These are phyloP conservation scores for Solanum commersonii DNA, from an alignment of 257 asterid genomes.

Conservation along the genomic window DNA sequence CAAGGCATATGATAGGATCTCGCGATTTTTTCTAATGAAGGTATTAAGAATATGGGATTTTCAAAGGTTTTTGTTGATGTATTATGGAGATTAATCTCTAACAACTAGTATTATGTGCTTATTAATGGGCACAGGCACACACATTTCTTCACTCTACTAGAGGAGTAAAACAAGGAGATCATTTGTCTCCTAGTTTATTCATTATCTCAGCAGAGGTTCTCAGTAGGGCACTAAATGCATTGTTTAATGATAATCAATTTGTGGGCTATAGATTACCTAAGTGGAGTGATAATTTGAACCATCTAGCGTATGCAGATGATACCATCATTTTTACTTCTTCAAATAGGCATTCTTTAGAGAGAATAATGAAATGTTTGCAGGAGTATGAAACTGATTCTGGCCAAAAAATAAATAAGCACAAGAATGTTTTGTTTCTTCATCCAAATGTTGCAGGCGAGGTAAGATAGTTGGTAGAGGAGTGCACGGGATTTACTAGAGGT, in stretches of 20 bases:
- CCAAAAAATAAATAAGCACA: not conserved
- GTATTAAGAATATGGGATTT: not conserved
- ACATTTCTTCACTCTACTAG: not conserved
- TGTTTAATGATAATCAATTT: no score
- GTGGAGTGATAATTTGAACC: not conserved
- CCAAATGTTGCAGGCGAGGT: not conserved
- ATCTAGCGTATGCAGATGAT: not conserved
- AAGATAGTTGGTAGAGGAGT: not conserved
- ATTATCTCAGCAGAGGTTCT: not conserved
- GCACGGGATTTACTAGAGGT: not conserved
- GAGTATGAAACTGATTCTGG: no score
- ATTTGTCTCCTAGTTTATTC: not conserved
- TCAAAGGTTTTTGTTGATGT: not conserved
- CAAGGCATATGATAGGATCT: no score
- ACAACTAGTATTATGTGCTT: not conserved
- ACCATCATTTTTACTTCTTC: not conserved
- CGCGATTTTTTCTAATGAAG: not conserved
- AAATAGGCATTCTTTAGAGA: not conserved
- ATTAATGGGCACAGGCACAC: no score
- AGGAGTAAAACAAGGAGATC: not conserved
- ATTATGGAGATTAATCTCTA: no score
- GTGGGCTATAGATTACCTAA: not conserved
- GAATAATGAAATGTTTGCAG: not conserved
- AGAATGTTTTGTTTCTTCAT: not conserved
- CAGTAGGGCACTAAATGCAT: not conserved